Evolutionary conservation across 768 basidiomycete genomes (phyloP), one percentile per base, ranked within the genome.

Genomic region (Kwoniella europaea): DNA sequence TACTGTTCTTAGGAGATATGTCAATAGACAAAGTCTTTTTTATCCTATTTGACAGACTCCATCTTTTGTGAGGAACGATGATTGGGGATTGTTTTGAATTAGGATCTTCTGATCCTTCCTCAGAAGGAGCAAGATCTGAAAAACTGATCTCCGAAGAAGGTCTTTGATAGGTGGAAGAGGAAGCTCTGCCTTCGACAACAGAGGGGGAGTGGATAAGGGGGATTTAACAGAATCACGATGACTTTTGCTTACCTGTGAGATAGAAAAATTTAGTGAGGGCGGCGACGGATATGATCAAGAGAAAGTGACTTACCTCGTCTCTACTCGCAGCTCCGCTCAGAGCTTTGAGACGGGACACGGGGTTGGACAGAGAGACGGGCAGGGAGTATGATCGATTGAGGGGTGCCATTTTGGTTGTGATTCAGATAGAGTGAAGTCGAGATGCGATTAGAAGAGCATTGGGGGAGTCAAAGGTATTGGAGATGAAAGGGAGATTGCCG

Each of bases 381-480:
- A 83, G 68, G 9, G 81, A 82, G 67, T 74, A 81, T 9, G 81
- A 80, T 41, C 80, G 82, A 53, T 74, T 74, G 67, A 83, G 75
- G 4, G 82, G 79, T 46, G 82, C 77, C 82, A 82, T 82, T 18
- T 50, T 1, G 41, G 50, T 58, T 59, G n/a, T 56, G 53, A 57
- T 24, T 52, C 2, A 46, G 60, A 46, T 12, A 9, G 20, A n/a
- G 15, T 22, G 12, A 42, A 61, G 67, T 41, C 50, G 72, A 69
- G 46, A 56, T 44, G 29, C 22, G 66, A 24, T 27, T 2, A 10
- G 16, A 2, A 13, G 56, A 50, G n/a, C 9, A 27, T 15, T 10
- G 24, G 12, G 15, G 24, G 9, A 12, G 13, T 0, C 20, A 18
- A 5, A 20, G 35, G 13, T 61, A n/a, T n/a, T n/a, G 10, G 20